Evolutionary conservation across 495 filamentous ascomycete species (phyloP).

Genomic region (Hypomontagnella submonticulosa): DNA sequence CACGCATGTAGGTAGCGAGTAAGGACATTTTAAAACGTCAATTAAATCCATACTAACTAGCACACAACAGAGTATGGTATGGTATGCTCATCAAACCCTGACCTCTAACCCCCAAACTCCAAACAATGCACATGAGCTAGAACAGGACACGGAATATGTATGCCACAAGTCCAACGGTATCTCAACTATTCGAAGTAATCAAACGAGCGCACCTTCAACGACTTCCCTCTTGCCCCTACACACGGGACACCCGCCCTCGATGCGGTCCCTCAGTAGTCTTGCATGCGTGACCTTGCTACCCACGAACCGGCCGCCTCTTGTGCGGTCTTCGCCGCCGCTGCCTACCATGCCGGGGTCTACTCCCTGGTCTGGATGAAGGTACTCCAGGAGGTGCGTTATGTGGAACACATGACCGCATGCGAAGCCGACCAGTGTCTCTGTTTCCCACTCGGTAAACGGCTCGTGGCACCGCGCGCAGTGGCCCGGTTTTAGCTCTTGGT

Average conservation of each 20-base stretch:
- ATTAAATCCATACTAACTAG: not conserved
- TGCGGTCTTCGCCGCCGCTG: conserved; percentile 54
- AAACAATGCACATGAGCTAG: conserved; percentile 16
- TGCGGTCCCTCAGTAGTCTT: conserved; percentile 75
- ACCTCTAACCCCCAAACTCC: conserved; percentile 22
- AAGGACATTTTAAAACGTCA: too few relatives aligned
- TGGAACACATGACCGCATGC: conserved; percentile 94
- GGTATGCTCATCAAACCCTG: not conserved
- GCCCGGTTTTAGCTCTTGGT: conserved; percentile 53
- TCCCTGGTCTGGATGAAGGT: conserved; percentile 55
- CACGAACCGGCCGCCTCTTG: conserved; percentile 58
- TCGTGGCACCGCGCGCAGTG: conserved; percentile 73
- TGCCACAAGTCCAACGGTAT: not conserved
- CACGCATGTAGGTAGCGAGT: too few relatives aligned
- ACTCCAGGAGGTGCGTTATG: conserved; percentile 75
- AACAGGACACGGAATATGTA: not conserved
- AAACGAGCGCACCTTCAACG: conserved; percentile 31
- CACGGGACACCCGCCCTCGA: conserved; percentile 76
- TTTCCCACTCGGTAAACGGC: conserved; percentile 69
- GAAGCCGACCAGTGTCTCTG: conserved; percentile 86
- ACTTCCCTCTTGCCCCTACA: conserved; percentile 57
- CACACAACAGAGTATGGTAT: not conserved
- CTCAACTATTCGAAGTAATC: not conserved
- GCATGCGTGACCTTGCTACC: conserved; percentile 92
- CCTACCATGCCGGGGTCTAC: conserved; percentile 47